phyloP scores from a whole-genome alignment of 129 eudicot species.

The Dittrichia graveolens region DNA sequence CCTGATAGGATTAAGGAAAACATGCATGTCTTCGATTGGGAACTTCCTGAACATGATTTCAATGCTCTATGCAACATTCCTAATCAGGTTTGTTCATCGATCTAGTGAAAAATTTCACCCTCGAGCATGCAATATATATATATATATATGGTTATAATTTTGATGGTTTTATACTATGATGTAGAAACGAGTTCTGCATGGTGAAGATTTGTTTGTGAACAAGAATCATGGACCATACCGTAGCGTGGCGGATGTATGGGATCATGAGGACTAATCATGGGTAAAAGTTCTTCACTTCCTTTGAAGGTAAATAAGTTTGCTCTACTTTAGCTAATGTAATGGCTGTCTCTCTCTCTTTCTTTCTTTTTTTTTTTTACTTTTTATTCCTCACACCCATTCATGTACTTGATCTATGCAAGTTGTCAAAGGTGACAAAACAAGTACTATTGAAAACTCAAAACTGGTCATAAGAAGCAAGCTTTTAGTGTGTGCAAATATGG shows the following conservation, averaged over 20 bases:
- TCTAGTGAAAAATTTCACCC: neutral
- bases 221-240: slow-evolving; percentile 51
- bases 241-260: slow-evolving; percentile 63
- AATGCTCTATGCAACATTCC: slow-evolving; percentile 48
- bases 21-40: slow-evolving; percentile 60
- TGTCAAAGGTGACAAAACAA: no score
- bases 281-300: neutral
- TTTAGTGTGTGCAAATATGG: no score
- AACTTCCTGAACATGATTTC: slow-evolving; percentile 59
- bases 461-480: no score
- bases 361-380: neutral
- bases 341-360: neutral
- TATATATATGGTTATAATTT: no score
- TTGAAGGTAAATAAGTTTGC: neutral
- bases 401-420: no score
- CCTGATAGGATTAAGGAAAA: slow-evolving; percentile 64
- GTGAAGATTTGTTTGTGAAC: slow-evolving; percentile 68
- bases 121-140: neutral
- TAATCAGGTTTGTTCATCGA: slow-evolving; percentile 40
- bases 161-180: neutral
- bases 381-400: neutral
- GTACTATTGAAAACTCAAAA: no score
- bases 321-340: neutral
- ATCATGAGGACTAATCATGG: slow-evolving; percentile 51
- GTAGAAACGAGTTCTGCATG: slow-evolving; percentile 64